These are phyloP conservation scores for Endothia cerciana DNA, from an alignment of 2,329 filamentous ascomycete species.

Conservation along the genomic window DNA sequence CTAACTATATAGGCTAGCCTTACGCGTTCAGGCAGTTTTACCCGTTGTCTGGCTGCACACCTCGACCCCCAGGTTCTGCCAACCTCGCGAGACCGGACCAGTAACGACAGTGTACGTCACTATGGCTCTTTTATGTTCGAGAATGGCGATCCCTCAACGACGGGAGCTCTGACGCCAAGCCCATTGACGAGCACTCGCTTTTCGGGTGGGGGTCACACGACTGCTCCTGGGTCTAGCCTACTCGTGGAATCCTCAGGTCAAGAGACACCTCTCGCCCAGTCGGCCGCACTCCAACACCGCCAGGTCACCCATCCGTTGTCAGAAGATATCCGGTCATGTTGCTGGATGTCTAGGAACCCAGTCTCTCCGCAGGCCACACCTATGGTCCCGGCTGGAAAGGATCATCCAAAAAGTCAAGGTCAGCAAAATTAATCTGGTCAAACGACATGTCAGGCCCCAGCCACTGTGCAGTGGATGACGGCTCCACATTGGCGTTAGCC, in stretches of 20 bases:
- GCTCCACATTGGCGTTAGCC: conserved; percentile 15
- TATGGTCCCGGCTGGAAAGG: conserved; percentile 5
- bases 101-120: not conserved
- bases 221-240: conserved; percentile 14
- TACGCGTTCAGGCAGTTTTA: not conserved
- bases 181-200: not conserved
- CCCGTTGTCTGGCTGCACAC: not conserved
- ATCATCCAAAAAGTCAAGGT: conserved; percentile 12
- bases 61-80: conserved; percentile 1
- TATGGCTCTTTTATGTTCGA: not conserved
- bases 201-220: conserved; percentile 1
- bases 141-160: not conserved
- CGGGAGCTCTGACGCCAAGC: not conserved
- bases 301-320: not conserved
- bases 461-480: conserved; percentile 19
- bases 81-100: not conserved
- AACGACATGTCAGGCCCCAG: conserved; percentile 13
- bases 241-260: conserved; percentile 10
- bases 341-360: not conserved
- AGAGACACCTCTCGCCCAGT: conserved; percentile 3
- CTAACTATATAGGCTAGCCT: not conserved
- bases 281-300: conserved; percentile 1
- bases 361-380: not conserved
- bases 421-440: conserved; percentile 20
- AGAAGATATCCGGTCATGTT: not conserved